phyloP scores from a whole-genome alignment of 148 eudicot genomes.

The Camellia lanceoleosa region DNA sequence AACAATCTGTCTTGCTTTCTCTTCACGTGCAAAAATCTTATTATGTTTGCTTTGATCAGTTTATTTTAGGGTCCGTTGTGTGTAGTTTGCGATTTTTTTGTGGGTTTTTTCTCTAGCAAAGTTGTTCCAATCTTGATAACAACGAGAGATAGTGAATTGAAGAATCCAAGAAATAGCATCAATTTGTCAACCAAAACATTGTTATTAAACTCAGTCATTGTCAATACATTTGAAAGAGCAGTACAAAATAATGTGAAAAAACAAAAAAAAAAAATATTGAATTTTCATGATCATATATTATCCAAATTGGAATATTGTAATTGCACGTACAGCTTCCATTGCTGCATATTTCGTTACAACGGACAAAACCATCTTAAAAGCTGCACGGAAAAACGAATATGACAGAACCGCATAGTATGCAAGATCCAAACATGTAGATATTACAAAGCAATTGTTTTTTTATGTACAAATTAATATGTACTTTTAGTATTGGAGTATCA shows the following conservation, averaged over 20 bases:
- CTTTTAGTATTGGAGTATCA: neutral
- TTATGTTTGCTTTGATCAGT: too few relatives aligned
- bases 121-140: neutral
- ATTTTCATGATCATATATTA: neutral
- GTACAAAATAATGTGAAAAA: too few relatives aligned
- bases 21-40: too few relatives aligned
- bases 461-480: neutral
- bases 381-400: slow-evolving; percentile 70
- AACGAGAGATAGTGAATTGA: neutral
- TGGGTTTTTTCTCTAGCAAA: too few relatives aligned
- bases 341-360: slow-evolving; percentile 88
- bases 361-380: slow-evolving; percentile 79
- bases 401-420: slow-evolving; percentile 26
- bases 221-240: neutral
- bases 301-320: neutral
- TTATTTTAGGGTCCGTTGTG: too few relatives aligned
- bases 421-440: neutral
- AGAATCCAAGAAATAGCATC: neutral
- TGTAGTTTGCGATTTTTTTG: too few relatives aligned
- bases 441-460: neutral
- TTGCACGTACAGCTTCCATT: slow-evolving; percentile 57
- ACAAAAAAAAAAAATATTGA: too few relatives aligned
- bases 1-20: too few relatives aligned
- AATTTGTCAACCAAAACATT: neutral
- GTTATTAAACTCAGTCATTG: neutral